phyloP scores from a whole-genome alignment of 345 rosid genomes.

The Salix viminalis region DNA sequence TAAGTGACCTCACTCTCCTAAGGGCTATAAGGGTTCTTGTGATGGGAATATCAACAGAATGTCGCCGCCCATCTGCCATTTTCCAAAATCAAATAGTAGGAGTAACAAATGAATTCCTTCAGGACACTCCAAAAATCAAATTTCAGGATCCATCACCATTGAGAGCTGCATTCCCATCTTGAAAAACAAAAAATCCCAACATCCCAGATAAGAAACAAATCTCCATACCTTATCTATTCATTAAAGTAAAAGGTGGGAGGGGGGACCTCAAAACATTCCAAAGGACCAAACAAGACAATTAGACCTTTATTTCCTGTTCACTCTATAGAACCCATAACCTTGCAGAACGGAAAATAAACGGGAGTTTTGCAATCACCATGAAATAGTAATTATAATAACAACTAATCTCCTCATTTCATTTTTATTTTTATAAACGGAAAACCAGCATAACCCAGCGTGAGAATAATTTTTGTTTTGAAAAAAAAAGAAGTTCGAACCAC shows the following conservation, averaged over 20 bases:
- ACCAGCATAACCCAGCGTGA: background rate
- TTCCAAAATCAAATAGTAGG: background rate
- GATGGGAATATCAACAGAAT: constrained; percentile 87
- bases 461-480: background rate
- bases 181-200: constrained; percentile 15
- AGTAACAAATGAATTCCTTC: background rate
- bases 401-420: background rate
- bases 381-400: background rate
- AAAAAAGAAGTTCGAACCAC: background rate
- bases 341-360: background rate
- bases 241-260: background rate
- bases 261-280: background rate
- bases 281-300: background rate
- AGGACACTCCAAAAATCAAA: constrained; percentile 13
- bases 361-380: too few relatives aligned
- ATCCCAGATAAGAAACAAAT: background rate
- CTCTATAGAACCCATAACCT: background rate
- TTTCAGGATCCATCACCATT: constrained; percentile 6
- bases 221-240: background rate
- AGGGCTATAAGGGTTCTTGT: constrained; percentile 85
- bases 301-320: background rate
- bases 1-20: constrained; percentile 82
- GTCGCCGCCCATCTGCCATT: constrained; percentile 71
- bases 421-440: background rate
- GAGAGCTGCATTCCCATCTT: constrained; percentile 21